Evolutionary conservation across 169 alveolate genomes (phyloP).

Genomic region (Nephromyces sp.): DNA sequence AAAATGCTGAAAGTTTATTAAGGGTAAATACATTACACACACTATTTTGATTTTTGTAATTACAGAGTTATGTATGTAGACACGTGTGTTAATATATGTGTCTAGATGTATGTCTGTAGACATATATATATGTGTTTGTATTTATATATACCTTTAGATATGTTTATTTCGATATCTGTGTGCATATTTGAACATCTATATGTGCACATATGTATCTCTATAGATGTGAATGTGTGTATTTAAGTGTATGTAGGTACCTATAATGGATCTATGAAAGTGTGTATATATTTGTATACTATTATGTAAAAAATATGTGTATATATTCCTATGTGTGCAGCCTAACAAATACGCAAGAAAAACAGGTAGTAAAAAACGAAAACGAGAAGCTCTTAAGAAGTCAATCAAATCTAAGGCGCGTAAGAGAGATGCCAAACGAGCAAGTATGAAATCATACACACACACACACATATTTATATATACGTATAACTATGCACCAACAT

Average conservation of each 20-base stretch:
- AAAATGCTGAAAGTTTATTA: too few species aligned
- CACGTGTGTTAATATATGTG: neutral
- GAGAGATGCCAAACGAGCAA: too few species aligned
- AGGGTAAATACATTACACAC: too few species aligned
- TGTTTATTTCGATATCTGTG: neutral
- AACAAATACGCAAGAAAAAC: too few species aligned
- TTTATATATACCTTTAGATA: neutral
- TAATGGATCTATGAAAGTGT: constrained; percentile 3
- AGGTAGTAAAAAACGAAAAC: too few species aligned
- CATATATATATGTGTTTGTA: neutral
- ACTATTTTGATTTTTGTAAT: neutral
- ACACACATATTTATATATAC: too few species aligned
- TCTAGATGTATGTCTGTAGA: neutral
- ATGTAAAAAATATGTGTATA: too few species aligned
- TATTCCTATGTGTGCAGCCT: too few species aligned
- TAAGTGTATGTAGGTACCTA: neutral
- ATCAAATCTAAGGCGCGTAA: too few species aligned
- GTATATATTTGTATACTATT: constrained; percentile 15
- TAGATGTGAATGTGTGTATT: constrained; percentile 19
- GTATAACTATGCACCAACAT: too few species aligned
- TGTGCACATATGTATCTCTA: neutral
- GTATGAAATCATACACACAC: too few species aligned
- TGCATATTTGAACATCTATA: constrained; percentile 1
- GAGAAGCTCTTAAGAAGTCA: too few species aligned
- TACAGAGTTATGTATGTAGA: neutral